phyloP scores from a whole-genome alignment of 2,329 filamentous ascomycete genomes.

The Basipetospora chlamydospora region DNA sequence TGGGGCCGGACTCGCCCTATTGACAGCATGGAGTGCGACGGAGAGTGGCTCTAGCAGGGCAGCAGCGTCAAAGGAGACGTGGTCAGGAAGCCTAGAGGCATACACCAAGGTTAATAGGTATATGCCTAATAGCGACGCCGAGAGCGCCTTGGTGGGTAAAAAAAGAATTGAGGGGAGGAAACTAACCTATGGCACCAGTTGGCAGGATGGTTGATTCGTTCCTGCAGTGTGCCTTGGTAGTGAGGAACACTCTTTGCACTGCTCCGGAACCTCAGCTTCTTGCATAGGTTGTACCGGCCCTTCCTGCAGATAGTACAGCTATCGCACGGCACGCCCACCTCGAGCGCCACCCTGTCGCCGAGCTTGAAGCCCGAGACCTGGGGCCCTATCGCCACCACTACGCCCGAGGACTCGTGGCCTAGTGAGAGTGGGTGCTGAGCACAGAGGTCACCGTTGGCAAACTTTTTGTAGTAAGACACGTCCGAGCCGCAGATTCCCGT shows the following conservation, averaged over 20 bases:
- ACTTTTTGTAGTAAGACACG: conserved; percentile 58
- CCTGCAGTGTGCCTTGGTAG: conserved; percentile 43
- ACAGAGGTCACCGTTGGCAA: conserved; percentile 56
- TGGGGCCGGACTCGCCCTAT: conserved; percentile 34
- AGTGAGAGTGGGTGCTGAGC: conserved; percentile 50
- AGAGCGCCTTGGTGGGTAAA: too few species aligned
- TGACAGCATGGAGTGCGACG: conserved; percentile 46
- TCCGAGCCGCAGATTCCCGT: conserved; percentile 59
- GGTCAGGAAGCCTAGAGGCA: conserved; percentile 40
- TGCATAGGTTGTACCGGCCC: conserved; percentile 50
- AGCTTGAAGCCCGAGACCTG: conserved; percentile 27
- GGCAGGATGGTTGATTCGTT: conserved; percentile 47
- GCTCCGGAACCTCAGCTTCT: conserved; percentile 46
- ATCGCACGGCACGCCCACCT: conserved; percentile 50
- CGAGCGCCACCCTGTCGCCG: conserved; percentile 51
- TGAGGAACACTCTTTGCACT: conserved; percentile 49
- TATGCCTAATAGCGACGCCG: too few species aligned
- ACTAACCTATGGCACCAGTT: conserved; percentile 39
- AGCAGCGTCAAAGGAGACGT: conserved; percentile 43
- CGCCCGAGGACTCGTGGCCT: conserved; percentile 47
- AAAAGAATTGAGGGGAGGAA: too few species aligned
- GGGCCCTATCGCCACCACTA: conserved; percentile 40
- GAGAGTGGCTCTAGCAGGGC: conserved; percentile 48
- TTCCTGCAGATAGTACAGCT: conserved; percentile 43
- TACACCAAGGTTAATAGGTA: too few species aligned